Conservation (phyloP, 331 rosid genomes). For the Pyracantha coccinea region DNA sequence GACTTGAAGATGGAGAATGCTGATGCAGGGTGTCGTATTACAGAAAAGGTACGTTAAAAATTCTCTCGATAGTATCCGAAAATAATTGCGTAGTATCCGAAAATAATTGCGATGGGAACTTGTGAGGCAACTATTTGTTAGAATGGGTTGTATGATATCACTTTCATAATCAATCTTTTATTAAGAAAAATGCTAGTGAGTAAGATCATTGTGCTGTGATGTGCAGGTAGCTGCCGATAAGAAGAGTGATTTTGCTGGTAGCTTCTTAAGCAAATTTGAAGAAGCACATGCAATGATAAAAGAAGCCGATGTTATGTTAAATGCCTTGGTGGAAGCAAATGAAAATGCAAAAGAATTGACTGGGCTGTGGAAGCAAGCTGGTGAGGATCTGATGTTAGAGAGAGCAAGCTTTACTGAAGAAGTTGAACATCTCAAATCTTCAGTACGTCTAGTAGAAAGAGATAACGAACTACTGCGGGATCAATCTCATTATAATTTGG, state of each 20-base stretch:
- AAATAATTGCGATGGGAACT: neutral
- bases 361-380: slow-evolving; percentile 55
- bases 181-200: neutral
- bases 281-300: slow-evolving; percentile 64
- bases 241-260: slow-evolving; percentile 23
- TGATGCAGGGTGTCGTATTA: slow-evolving; percentile 25
- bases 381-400: slow-evolving; percentile 55
- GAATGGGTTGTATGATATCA: neutral
- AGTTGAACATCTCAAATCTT: slow-evolving; percentile 52
- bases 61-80: neutral
- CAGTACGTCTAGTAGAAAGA: slow-evolving; percentile 37
- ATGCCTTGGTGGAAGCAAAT: slow-evolving; percentile 73
- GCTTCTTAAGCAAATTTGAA: slow-evolving; percentile 58
- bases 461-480: slow-evolving; percentile 48
- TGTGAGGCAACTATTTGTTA: neutral
- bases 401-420: slow-evolving; percentile 52
- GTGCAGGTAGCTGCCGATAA: slow-evolving; percentile 39
- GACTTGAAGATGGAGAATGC: slow-evolving; percentile 25
- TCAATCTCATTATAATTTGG: slow-evolving; percentile 38
- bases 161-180: neutral
- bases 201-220: slow-evolving; percentile 10
- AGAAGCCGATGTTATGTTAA: slow-evolving; percentile 77
- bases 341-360: slow-evolving; percentile 61
- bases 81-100: neutral
- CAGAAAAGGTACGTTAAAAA: slow-evolving; percentile 35